Conservation (phyloP, 371 early-diverging fungal species). For the Cokeromyces recurvatus region DNA sequence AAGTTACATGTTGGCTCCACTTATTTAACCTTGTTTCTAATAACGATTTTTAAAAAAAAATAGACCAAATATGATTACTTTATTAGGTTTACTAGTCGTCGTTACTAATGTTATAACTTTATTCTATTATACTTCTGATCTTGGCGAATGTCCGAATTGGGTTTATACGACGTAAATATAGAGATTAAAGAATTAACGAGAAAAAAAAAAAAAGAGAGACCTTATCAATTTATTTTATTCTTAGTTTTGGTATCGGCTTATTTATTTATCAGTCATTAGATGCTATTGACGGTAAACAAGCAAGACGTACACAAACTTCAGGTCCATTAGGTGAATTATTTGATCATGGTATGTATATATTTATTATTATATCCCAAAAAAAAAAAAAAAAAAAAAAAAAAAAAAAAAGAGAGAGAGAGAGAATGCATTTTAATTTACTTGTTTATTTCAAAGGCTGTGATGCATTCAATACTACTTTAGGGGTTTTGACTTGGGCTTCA, state of each 20-base stretch:
- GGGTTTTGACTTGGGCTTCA: constrained; percentile 56
- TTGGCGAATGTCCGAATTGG: constrained; percentile 84
- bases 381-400: background rate
- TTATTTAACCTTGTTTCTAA: background rate
- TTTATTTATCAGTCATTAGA: constrained; percentile 96
- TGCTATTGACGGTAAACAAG: constrained; percentile 98
- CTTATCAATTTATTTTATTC: no score
- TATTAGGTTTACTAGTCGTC: constrained; percentile 87
- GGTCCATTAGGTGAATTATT: constrained; percentile 96
- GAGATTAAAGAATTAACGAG: no score
- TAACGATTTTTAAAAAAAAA: background rate
- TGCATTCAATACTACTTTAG: constrained; percentile 80
- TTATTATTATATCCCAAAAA: no score
- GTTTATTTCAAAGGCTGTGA: constrained; percentile 78
- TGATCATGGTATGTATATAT: constrained; percentile 75
- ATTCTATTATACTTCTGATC: constrained; percentile 71
- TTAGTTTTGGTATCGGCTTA: constrained; percentile 79
- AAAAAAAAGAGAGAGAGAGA: no score
- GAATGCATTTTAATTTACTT: background rate
- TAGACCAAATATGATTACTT: constrained; percentile 97
- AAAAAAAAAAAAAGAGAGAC: no score
- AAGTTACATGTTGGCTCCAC: constrained; percentile 37
- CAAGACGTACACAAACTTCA: constrained; percentile 86
- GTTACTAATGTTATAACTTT: constrained; percentile 67
- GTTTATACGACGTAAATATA: constrained; percentile 68